Conservation (phyloP, 148 eudicot species). For the Chenopodium formosanum region DNA sequence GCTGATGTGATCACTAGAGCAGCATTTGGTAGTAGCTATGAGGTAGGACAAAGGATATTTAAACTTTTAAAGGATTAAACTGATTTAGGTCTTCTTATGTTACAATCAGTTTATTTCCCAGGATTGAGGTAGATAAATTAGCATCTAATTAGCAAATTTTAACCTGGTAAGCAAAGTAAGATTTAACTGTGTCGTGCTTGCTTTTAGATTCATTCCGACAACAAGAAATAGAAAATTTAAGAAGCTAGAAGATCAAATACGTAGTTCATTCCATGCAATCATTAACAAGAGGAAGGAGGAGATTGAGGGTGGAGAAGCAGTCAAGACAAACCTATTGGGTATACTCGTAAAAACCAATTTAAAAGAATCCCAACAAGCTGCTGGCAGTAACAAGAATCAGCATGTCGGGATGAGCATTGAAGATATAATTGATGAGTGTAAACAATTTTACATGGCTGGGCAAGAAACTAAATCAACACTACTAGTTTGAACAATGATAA, state of each 20-base stretch:
- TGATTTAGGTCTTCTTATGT: no score
- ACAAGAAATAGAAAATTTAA: conserved; percentile 19
- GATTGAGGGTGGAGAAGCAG: conserved; percentile 16
- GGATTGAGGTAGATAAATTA: conserved; percentile 24
- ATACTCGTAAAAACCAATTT: conserved; percentile 8
- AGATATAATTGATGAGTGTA: no score
- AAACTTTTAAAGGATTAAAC: conserved; percentile 21
- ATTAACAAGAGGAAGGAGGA: conserved; percentile 24
- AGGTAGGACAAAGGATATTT: conserved; percentile 24
- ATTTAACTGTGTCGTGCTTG: background rate
- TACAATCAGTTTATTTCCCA: conserved; percentile 24
- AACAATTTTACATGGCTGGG: no score
- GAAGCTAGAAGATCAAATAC: conserved; percentile 12
- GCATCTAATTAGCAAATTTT: no score
- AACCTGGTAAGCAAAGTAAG: no score
- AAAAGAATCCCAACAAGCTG: no score
- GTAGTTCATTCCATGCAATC: background rate
- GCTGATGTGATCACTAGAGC: no score
- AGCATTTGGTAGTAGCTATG: conserved; percentile 14
- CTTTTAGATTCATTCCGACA: conserved; percentile 26
- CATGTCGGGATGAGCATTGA: no score
- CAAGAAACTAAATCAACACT: no score
- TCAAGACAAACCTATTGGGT: conserved; percentile 22
- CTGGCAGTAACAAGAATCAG: no score
- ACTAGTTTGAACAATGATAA: no score